Percentiles rank a stretch among this genome's conserved stretches.
Conservation (phyloP, 768 basidiomycete species). For the Tubosaeta sp. region DNA sequence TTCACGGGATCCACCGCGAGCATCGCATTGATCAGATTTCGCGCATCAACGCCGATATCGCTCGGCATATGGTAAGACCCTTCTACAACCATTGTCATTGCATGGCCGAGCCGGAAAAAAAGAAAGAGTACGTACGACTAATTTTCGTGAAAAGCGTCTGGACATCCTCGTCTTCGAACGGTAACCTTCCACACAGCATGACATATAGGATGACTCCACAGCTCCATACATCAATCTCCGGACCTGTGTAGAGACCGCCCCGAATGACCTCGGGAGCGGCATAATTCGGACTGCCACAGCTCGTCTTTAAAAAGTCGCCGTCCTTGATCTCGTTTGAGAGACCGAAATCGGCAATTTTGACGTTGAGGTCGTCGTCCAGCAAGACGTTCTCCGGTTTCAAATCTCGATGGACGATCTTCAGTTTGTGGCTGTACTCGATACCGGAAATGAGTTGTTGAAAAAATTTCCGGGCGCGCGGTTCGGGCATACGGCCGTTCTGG, state of each 20-base stretch:
- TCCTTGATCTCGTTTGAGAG: constrained; percentile 94
- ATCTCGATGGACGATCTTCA: constrained; percentile 98
- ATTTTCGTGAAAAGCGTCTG: constrained; percentile 93
- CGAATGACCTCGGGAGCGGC: constrained; percentile 98
- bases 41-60: constrained; percentile 76
- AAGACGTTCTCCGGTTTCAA: constrained; percentile 96
- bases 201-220: constrained; percentile 99
- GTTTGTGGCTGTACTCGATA: constrained; percentile 92
- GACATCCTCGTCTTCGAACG: constrained; percentile 97
- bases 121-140: constrained; percentile 51
- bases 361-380: constrained; percentile 76
- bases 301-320: constrained; percentile 94
- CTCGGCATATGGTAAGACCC: constrained; percentile 82
- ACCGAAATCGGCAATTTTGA: constrained; percentile 99
- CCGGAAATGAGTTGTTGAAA: constrained; percentile 99
- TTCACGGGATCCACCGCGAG: constrained; percentile 92
- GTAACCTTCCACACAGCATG: constrained; percentile 91
- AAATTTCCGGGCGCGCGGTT: constrained; percentile 83
- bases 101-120: background rate
- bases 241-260: constrained; percentile 92
- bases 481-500: constrained; percentile 85
- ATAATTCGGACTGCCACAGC: constrained; percentile 97
- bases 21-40: constrained; percentile 80
- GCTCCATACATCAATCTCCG: constrained; percentile 99
- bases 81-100: constrained; percentile 41